phyloP scores from a whole-genome alignment of 2,329 filamentous ascomycete species.

The Hypocrella siamensis region DNA sequence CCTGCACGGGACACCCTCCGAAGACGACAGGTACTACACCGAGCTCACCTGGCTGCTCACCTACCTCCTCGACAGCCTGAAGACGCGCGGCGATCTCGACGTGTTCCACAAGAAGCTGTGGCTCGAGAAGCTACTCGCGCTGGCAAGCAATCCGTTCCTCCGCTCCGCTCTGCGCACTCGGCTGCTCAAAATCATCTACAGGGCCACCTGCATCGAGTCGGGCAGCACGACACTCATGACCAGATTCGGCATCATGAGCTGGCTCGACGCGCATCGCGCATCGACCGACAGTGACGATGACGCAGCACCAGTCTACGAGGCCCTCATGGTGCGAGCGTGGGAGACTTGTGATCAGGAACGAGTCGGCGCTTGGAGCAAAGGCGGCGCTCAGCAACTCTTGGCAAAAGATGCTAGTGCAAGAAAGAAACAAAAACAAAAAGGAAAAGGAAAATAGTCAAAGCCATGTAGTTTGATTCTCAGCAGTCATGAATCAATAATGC shows the following conservation, averaged over 20 bases:
- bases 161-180: constrained; percentile 42
- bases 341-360: constrained; percentile 52
- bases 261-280: constrained; percentile 50
- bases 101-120: constrained; percentile 46
- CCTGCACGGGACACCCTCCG: constrained; percentile 47
- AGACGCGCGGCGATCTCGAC: constrained; percentile 40
- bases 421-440: no score
- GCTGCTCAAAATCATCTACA: constrained; percentile 45
- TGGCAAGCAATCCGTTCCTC: constrained; percentile 53
- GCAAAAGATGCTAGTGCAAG: no score
- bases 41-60: constrained; percentile 62
- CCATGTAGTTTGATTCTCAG: no score
- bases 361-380: constrained; percentile 49
- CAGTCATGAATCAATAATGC: no score
- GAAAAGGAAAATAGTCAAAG: no score
- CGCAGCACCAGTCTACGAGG: constrained; percentile 30
- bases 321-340: constrained; percentile 42
- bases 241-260: constrained; percentile 56
- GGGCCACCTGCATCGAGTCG: constrained; percentile 49
- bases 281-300: constrained; percentile 25
- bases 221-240: constrained; percentile 73
- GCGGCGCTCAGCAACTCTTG: constrained; percentile 20
- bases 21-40: constrained; percentile 57
- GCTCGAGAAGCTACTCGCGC: constrained; percentile 59
- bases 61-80: constrained; percentile 54